Evolutionary conservation across 225 moss, liverwort and hornwort species (phyloP), one percentile per base, ranked within the genome.

Genomic region (Antitrichia curtipendula): DNA sequence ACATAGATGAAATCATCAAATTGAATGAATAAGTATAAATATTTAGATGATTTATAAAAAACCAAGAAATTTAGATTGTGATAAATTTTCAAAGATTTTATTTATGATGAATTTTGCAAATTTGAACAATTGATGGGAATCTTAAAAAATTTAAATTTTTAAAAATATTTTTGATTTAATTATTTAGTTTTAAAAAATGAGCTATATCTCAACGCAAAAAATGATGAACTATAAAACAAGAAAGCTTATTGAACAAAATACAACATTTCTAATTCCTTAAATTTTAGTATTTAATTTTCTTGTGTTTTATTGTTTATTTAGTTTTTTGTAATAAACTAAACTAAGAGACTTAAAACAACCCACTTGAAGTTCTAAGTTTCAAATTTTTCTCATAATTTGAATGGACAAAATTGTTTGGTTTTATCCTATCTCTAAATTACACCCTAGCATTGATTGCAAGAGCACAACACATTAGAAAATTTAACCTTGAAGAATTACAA

Each of bases 171-270:
- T 52, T 50, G 0, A 12, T 21, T 50, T 0, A 18, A 12, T 50
- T 4, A 12, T 75, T 25, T 32, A 8, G 0, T 32, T 50, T 2
- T 0, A 2, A 1, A 11, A 47, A 47, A 31, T 7, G 5, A 32
- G 7, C 7, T 17, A 7, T 21, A 75, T 75, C 32, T 32, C 3
- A 50, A 50, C 22, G 13, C 5, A 52, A 50, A 1, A 50, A 34
- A 19, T 21, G 1, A 40, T 34, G 1, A 20, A 47, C 0, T 74
- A 0, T 50, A 32, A 32, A 50, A 7, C 0, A 47, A 3, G 3
- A 18, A 19, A 45, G 1, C 7, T 18, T 47, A 73, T 29, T 18
- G 73, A 73, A 2, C 6, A 47, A 73, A 47, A 18, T 47, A 7
- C 1, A 47, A 47, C 3, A 73, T 47, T 31, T 70, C 5, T 0